These are phyloP conservation scores for Paecilomyces formosus DNA, from an alignment of 2,329 filamentous ascomycete species.

Conservation along the genomic window DNA sequence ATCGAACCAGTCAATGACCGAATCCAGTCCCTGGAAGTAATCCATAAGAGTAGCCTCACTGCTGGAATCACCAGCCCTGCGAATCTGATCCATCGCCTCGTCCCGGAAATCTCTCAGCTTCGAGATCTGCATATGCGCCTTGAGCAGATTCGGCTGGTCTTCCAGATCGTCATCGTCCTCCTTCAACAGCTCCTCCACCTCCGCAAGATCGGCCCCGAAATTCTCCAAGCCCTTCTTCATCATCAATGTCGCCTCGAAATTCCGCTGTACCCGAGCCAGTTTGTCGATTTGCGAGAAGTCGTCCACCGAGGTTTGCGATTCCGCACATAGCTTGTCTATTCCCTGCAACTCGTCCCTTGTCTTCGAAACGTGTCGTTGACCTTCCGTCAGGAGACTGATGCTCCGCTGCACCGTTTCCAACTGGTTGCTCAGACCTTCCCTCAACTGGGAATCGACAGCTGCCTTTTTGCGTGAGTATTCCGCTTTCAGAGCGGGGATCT, in stretches of 20 bases:
- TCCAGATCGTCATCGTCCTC: slow-evolving; percentile 81
- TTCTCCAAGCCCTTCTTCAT: slow-evolving; percentile 88
- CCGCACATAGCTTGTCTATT: slow-evolving; percentile 94
- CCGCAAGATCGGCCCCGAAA: slow-evolving; percentile 69
- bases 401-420: slow-evolving; percentile 89
- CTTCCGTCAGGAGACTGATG: slow-evolving; percentile 81
- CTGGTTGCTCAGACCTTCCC: slow-evolving; percentile 81
- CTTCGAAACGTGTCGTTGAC: slow-evolving; percentile 81
- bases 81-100: slow-evolving; percentile 94
- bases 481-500: slow-evolving; percentile 79
- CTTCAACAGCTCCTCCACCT: slow-evolving; percentile 69
- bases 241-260: slow-evolving; percentile 87
- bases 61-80: slow-evolving; percentile 62
- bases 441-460: slow-evolving; percentile 82
- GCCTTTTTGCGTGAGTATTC: slow-evolving; percentile 94
- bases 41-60: slow-evolving; percentile 79
- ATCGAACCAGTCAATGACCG: slow-evolving; percentile 89
- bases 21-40: slow-evolving; percentile 80
- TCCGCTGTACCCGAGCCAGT: slow-evolving; percentile 59
- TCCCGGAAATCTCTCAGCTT: slow-evolving; percentile 89
- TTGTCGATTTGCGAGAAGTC: slow-evolving; percentile 83
- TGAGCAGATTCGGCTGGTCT: slow-evolving; percentile 84
- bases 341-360: slow-evolving; percentile 99
- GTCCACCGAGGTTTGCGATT: slow-evolving; percentile 94
- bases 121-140: slow-evolving; percentile 86